Evolutionary conservation across 2,329 filamentous ascomycete species (phyloP), one percentile per base, ranked within the genome.

Genomic region (Aureobasidium musti): DNA sequence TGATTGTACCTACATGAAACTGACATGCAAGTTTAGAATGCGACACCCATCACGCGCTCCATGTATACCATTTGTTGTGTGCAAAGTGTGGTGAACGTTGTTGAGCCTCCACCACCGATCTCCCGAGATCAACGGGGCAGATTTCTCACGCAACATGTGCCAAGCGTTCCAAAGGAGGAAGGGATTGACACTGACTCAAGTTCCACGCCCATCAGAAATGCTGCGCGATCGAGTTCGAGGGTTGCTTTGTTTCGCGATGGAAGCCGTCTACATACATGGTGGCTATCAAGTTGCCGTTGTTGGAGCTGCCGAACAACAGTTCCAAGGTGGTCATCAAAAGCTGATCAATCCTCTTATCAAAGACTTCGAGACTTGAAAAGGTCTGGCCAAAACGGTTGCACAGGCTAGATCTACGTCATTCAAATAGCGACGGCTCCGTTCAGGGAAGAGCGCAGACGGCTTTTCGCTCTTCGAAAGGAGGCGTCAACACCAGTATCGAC

Each of bases 371-470:
- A 21, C 54, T 45, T 17, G 21, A 59, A 59, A 30, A 45, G 54
- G 54, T 33, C 39, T 59, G 54, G 39, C 53, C 33, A 45, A 45
- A 57, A 59, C 54, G 39, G 54, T 59, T 28, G 37, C 19, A 21
- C 37, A 59, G 21, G 39, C 6, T 21, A 11, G 37, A 30, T 45
- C 23, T 59, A 59, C 54, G 54, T 59, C 54, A 59, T 59, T 59
- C 26, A 45, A 59, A 21, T 45, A 45, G 39, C 37, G 43, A 45
- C 49, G 14, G 21, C 37, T 23, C 39, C 39, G 54, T 26, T 45
- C 10, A 30, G 14, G 19, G 28, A 37, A 17, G 35, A 57, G 35
- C 52, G 52, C 23, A 37, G 21, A 59, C n/a, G 17, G 39, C 8
- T 59, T 45, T 43, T 33, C 54, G 26, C 26, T 19, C 53, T 41